phyloP scores from a whole-genome alignment of 2,329 filamentous ascomycete species.

The Elsinoe perseae region DNA sequence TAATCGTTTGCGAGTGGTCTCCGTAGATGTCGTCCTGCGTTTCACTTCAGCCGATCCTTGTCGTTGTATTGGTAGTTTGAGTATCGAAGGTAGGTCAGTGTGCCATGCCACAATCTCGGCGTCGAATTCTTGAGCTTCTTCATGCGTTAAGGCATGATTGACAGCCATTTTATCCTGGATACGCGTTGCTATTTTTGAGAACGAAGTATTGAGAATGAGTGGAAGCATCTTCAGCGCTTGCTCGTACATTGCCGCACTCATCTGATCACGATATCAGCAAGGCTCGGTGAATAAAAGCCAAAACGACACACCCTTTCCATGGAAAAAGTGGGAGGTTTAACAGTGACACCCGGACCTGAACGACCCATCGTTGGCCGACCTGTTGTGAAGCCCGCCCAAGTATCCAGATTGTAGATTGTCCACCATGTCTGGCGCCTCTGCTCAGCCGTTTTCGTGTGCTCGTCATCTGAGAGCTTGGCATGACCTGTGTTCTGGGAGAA shows the following conservation, averaged over 20 bases:
- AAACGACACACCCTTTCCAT: conserved; percentile 1
- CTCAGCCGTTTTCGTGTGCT: conserved; percentile 47
- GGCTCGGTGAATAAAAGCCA: conserved; percentile 28
- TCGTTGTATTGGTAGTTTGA: conserved; percentile 20
- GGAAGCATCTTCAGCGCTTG: conserved; percentile 60
- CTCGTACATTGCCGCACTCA: conserved; percentile 33
- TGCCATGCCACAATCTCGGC: conserved; percentile 65
- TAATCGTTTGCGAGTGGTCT: not conserved
- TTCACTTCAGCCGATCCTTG: conserved; percentile 6
- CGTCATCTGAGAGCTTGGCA: conserved; percentile 25
- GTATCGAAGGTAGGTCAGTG: conserved; percentile 52
- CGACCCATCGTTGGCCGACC: conserved; percentile 63
- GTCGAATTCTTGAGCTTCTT: conserved; percentile 61
- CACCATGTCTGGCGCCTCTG: conserved; percentile 64
- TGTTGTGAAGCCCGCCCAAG: conserved; percentile 64
- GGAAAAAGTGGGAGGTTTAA: conserved; percentile 49
- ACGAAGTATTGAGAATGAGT: conserved; percentile 66
- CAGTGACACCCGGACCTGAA: conserved; percentile 59
- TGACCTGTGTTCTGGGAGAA: conserved; percentile 11
- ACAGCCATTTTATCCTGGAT: conserved; percentile 70
- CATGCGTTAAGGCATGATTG: conserved; percentile 55
- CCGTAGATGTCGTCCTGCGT: conserved; percentile 16
- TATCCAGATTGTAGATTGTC: conserved; percentile 65
- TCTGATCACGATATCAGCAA: conserved; percentile 24
- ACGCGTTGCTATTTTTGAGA: conserved; percentile 69